phyloP scores from a whole-genome alignment of 225 moss, liverwort and hornwort species.

The Polytrichum commune region DNA sequence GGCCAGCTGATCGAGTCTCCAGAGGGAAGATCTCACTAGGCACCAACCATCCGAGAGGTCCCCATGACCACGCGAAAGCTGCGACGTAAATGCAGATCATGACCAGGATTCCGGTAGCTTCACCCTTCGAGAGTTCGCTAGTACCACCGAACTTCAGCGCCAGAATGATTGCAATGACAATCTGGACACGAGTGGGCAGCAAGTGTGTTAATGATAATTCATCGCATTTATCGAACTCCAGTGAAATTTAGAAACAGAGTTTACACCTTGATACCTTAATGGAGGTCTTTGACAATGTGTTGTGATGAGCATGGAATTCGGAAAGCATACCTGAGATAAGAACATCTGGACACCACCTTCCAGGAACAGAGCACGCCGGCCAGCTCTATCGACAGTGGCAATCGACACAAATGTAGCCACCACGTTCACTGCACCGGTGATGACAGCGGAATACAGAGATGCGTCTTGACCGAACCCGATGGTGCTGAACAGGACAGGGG shows the following conservation, averaged over 20 bases:
- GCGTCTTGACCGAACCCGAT: constrained; percentile 16
- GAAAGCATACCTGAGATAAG: constrained; percentile 1
- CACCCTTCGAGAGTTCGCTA: neutral
- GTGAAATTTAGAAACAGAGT: too few relatives aligned
- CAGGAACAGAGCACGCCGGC: constrained; percentile 12
- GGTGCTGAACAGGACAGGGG: constrained; percentile 14
- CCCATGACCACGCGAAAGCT: constrained; percentile 18
- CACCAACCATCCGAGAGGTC: constrained; percentile 18
- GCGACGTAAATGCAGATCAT: constrained; percentile 13
- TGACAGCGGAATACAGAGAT: constrained; percentile 19
- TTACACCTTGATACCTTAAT: too few relatives aligned
- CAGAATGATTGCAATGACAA: constrained; percentile 12
- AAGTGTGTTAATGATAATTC: too few relatives aligned
- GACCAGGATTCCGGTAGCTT: constrained; percentile 3
- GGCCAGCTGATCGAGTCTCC: constrained; percentile 13
- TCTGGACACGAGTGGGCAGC: neutral
- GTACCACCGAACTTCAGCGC: constrained; percentile 13
- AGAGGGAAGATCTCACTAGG: constrained; percentile 22
- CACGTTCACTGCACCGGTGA: constrained; percentile 13
- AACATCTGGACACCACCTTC: constrained; percentile 18
- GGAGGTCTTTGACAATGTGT: too few relatives aligned
- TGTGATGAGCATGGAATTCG: too few relatives aligned
- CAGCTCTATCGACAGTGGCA: constrained; percentile 7
- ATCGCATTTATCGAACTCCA: too few relatives aligned
- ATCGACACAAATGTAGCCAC: constrained; percentile 12